Percentiles rank a stretch among this genome's conserved stretches.
Evolutionary conservation across 2,329 filamentous ascomycete genomes (phyloP).

Genomic region (Tolypocladium album): DNA sequence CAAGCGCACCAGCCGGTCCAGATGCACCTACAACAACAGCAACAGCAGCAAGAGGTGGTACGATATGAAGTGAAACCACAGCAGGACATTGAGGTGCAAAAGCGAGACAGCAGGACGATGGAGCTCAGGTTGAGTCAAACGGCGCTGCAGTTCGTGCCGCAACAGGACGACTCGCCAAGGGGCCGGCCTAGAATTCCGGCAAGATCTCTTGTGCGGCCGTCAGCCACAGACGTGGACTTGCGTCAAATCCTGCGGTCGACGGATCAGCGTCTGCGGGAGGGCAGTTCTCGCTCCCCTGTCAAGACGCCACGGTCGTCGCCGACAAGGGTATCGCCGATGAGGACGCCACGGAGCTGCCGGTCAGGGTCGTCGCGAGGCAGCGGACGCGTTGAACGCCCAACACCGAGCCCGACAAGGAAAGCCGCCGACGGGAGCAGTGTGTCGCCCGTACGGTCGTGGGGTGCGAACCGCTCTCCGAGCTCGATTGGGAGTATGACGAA

Average conservation of each 20-base stretch:
- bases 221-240: conserved; percentile 34
- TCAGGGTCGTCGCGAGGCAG: conserved; percentile 4
- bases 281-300: conserved; percentile 17
- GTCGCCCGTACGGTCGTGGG: conserved; percentile 7
- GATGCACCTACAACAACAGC: conserved; percentile 2
- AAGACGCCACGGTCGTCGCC: conserved; percentile 15
- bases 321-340: conserved; percentile 11
- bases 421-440: conserved; percentile 7
- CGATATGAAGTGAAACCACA: background rate
- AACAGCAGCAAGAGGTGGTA: conserved; percentile 1
- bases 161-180: conserved; percentile 5
- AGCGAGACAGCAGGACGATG: conserved; percentile 2
- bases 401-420: conserved; percentile 17
- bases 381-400: conserved; percentile 8
- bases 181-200: conserved; percentile 4
- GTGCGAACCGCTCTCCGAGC: conserved; percentile 16
- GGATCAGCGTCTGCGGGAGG: conserved; percentile 36
- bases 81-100: conserved; percentile 7
- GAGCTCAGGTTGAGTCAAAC: conserved; percentile 12
- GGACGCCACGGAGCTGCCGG: conserved; percentile 5
- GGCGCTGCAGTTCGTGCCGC: conserved; percentile 8
- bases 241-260: conserved; percentile 41
- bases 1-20: background rate
- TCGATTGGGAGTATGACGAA: conserved; percentile 25
- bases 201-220: conserved; percentile 11